Evolutionary conservation across 225 moss, liverwort and hornwort genomes (phyloP).

Genomic region (Rhytidiadelphus loreus): DNA sequence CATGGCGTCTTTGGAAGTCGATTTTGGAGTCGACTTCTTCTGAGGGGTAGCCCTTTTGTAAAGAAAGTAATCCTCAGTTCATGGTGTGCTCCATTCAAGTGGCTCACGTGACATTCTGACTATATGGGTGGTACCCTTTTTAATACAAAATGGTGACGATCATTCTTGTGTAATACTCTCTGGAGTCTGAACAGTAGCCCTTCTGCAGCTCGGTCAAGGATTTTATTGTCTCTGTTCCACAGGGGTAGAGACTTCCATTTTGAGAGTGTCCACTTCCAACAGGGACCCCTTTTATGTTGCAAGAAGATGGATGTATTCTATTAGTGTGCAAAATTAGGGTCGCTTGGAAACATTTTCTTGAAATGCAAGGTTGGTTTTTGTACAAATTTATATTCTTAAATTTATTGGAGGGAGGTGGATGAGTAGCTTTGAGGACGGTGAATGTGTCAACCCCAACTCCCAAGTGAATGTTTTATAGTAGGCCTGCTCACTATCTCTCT

Average conservation of each 20-base stretch:
- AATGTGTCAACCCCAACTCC: neutral
- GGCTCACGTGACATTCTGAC: neutral
- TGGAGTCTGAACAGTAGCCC: too few species aligned
- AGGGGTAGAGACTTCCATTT: neutral
- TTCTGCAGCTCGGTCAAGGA: neutral
- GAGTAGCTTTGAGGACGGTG: neutral
- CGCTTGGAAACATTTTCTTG: too few species aligned
- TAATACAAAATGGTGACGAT: neutral
- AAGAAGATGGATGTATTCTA: neutral
- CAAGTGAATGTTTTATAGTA: neutral
- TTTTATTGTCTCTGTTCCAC: neutral
- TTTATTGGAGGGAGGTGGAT: neutral
- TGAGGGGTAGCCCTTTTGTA: neutral
- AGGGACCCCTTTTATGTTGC: too few species aligned
- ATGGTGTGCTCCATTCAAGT: neutral
- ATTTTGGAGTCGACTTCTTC: neutral
- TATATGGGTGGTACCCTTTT: neutral
- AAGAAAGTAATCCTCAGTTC: neutral
- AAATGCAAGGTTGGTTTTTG: too few species aligned
- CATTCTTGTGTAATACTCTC: neutral
- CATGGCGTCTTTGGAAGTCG: neutral
- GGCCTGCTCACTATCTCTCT: neutral
- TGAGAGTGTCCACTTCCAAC: too few species aligned
- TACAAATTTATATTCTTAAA: neutral
- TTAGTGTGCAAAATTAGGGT: neutral